A percentile compares a stretch with the other conserved stretches of the same genome.
Conservation (phyloP, 768 basidiomycete species). For the Agrocybe praecox region DNA sequence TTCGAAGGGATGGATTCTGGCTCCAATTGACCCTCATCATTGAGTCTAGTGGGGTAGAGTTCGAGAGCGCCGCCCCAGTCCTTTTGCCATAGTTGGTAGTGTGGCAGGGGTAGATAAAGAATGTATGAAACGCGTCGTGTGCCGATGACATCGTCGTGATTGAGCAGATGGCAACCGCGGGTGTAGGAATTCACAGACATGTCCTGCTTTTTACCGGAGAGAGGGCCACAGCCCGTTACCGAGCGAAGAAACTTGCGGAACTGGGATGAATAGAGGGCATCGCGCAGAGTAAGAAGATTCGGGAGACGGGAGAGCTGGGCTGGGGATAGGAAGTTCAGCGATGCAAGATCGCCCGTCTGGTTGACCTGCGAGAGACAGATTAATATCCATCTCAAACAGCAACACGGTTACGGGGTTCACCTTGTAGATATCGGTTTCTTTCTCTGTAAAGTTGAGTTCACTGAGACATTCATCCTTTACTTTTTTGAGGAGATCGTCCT, state of each 20-base stretch:
- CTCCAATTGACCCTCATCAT: constrained; percentile 66
- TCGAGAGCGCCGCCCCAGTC: constrained; percentile 95
- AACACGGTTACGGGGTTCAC: constrained; percentile 37
- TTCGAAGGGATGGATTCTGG: constrained; percentile 68
- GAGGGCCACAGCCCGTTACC: constrained; percentile 90
- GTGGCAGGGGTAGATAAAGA: constrained; percentile 89
- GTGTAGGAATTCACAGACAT: constrained; percentile 94
- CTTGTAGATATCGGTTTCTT: constrained; percentile 99
- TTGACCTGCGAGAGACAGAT: constrained; percentile 64
- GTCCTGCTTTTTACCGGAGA: constrained; percentile 92
- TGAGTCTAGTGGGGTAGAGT: constrained; percentile 75
- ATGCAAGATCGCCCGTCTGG: constrained; percentile 96
- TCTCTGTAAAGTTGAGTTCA: constrained; percentile 84
- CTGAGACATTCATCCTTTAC: constrained; percentile 85
- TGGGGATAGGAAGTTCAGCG: constrained; percentile 82
- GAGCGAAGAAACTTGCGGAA: constrained; percentile 84
- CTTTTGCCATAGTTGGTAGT: constrained; percentile 75
- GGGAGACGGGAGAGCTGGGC: constrained; percentile 81
- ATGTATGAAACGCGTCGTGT: constrained; percentile 94
- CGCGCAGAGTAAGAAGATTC: constrained; percentile 77
- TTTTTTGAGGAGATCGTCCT: constrained; percentile 75
- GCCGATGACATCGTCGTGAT: constrained; percentile 98
- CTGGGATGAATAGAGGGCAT: constrained; percentile 84
- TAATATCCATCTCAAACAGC: background rate
- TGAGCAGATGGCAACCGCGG: constrained; percentile 90